A percentile compares a stretch with the other conserved stretches of the same genome.
phyloP scores from a whole-genome alignment of 2,329 filamentous ascomycete species.

The Mollisia scopiformis region DNA sequence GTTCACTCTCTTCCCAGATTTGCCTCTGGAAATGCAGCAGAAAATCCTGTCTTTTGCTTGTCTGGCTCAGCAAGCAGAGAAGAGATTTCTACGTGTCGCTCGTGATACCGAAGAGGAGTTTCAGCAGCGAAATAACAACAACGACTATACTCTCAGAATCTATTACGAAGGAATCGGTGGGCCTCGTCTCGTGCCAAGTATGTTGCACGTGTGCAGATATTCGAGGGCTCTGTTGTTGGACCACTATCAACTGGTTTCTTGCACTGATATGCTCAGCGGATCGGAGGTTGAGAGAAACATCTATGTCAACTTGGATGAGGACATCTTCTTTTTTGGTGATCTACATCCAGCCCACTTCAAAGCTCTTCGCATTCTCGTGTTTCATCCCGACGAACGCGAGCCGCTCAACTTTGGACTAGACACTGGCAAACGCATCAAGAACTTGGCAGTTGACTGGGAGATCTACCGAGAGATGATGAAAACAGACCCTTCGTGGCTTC shows the following conservation, averaged over 20 bases:
- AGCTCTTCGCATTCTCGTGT: not conserved
- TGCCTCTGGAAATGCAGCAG: not conserved
- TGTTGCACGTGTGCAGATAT: slow-evolving; percentile 4
- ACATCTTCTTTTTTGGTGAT: slow-evolving; percentile 9
- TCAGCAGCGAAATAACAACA: no score
- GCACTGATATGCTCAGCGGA: not conserved
- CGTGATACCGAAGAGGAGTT: not conserved
- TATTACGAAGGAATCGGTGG: not conserved
- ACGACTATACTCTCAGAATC: not conserved
- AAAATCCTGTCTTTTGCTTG: not conserved
- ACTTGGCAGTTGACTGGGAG: slow-evolving; percentile 7
- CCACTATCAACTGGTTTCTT: slow-evolving; percentile 3
- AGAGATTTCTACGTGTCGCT: not conserved
- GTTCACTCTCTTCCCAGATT: not conserved
- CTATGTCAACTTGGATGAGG: slow-evolving; percentile 8
- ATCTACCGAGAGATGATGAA: not conserved
- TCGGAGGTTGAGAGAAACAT: not conserved
- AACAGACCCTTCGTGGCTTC: not conserved
- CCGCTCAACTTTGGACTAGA: not conserved
- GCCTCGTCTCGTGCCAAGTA: not conserved
- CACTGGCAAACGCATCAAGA: slow-evolving; percentile 3
- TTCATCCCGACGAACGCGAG: not conserved
- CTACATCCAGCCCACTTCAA: not conserved
- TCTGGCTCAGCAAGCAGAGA: not conserved
- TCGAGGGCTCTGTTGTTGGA: not conserved